These are phyloP conservation scores for Trametes coccinea DNA, from an alignment of 768 basidiomycete genomes.

Conservation along the genomic window DNA sequence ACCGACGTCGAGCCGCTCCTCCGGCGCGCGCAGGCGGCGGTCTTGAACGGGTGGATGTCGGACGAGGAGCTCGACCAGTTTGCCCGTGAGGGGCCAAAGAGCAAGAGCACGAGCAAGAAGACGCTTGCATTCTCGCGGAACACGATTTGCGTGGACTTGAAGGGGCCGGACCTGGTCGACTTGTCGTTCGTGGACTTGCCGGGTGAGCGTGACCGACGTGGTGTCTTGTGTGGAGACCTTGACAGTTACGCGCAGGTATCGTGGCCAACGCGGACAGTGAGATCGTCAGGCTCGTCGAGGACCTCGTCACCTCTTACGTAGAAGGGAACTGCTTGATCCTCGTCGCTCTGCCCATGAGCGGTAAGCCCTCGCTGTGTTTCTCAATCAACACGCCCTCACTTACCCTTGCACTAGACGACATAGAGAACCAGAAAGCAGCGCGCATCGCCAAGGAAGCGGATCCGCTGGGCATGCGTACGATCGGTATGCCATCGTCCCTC, in stretches of 20 bases:
- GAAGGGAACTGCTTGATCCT: slow-evolving; percentile 59
- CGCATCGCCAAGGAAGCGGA: slow-evolving; percentile 59
- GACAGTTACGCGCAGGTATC: slow-evolving; percentile 23
- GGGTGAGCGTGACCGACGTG: slow-evolving; percentile 23
- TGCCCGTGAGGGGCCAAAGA: background rate
- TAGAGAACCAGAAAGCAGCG: slow-evolving; percentile 76
- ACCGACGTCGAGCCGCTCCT: slow-evolving; percentile 51
- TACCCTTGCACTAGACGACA: slow-evolving; percentile 54
- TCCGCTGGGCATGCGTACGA: slow-evolving; percentile 61
- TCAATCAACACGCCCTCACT: slow-evolving; percentile 40
- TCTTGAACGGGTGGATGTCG: slow-evolving; percentile 38
- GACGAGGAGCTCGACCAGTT: background rate
- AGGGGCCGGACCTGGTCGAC: slow-evolving; percentile 33
- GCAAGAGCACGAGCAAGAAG: slow-evolving; percentile 24
- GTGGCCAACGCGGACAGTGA: slow-evolving; percentile 9
- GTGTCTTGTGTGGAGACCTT: slow-evolving; percentile 22
- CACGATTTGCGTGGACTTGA: slow-evolving; percentile 31
- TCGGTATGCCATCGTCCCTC: slow-evolving; percentile 45
- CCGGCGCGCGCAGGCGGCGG: slow-evolving; percentile 59
- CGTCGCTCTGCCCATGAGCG: slow-evolving; percentile 40
- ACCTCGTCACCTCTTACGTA: slow-evolving; percentile 59
- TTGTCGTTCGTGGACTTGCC: slow-evolving; percentile 37
- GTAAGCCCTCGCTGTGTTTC: slow-evolving; percentile 40
- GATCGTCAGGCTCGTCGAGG: slow-evolving; percentile 51
- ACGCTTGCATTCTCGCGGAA: slow-evolving; percentile 33